Evolutionary conservation across 495 filamentous ascomycete genomes (phyloP).

Genomic region (Pyrenula massariospora): DNA sequence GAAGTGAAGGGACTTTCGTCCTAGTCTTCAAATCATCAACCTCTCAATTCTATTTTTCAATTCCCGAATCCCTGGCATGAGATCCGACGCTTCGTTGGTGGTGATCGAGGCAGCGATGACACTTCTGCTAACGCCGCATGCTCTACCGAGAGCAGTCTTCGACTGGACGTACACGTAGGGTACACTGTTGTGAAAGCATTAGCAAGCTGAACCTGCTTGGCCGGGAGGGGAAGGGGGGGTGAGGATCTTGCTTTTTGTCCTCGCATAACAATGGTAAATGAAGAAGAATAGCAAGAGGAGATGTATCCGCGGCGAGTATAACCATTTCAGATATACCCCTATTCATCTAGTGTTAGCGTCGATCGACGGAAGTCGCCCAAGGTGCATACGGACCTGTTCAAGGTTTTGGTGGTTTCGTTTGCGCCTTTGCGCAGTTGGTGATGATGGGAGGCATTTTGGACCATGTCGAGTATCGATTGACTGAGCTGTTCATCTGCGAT

Average conservation of each 20-base stretch:
- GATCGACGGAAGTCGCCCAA: constrained; percentile 93
- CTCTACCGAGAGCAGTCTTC: constrained; percentile 61
- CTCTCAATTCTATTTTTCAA: constrained; percentile 95
- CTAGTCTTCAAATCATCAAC: constrained; percentile 60
- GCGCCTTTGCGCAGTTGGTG: constrained; percentile 41
- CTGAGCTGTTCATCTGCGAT: constrained; percentile 76
- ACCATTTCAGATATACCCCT: constrained; percentile 81
- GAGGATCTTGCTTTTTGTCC: constrained; percentile 69
- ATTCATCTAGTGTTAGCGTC: constrained; percentile 68
- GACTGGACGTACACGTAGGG: not conserved
- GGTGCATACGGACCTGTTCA: constrained; percentile 86
- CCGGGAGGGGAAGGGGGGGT: no score
- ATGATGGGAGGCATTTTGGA: constrained; percentile 79
- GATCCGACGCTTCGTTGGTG: constrained; percentile 83
- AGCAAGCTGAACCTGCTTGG: no score
- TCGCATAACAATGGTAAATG: constrained; percentile 83
- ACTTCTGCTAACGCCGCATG: constrained; percentile 33
- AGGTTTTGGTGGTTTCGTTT: not conserved
- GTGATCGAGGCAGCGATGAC: constrained; percentile 85
- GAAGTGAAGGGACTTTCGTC: no score
- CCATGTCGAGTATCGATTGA: constrained; percentile 62
- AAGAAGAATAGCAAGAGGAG: constrained; percentile 43
- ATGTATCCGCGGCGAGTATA: constrained; percentile 55
- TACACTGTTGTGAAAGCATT: no score
- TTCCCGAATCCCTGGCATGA: constrained; percentile 69